phyloP scores from a whole-genome alignment of 2,329 filamentous ascomycete genomes.

The Seiridium cupressi region DNA sequence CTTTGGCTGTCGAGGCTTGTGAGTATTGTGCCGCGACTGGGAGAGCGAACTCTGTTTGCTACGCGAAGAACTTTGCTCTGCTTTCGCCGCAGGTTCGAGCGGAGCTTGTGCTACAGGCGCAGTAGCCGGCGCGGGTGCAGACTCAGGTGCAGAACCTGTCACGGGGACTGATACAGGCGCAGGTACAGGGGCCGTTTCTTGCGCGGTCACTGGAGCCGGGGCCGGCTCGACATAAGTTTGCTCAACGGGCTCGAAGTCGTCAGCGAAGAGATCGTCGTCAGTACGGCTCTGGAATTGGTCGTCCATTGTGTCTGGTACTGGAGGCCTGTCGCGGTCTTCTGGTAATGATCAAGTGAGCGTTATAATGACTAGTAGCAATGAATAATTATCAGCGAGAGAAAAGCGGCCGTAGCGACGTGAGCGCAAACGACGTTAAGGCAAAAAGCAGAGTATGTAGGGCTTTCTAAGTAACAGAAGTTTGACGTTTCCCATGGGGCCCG shows the following conservation, averaged over 20 bases:
- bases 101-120: slow-evolving; percentile 6
- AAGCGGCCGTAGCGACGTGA: not conserved
- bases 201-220: slow-evolving; percentile 8
- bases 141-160: not conserved
- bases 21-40: slow-evolving; percentile 10
- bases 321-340: not conserved
- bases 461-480: not conserved
- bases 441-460: too few relatives aligned
- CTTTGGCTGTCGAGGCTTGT: slow-evolving; percentile 9
- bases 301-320: slow-evolving; percentile 40
- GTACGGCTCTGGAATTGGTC: slow-evolving; percentile 61
- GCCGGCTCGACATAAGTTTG: slow-evolving; percentile 19
- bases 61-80: not conserved
- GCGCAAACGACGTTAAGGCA: too few relatives aligned
- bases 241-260: slow-evolving; percentile 58
- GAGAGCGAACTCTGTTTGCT: slow-evolving; percentile 6
- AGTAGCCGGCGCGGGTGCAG: not conserved
- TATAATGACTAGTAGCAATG: not conserved
- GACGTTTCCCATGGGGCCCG: not conserved
- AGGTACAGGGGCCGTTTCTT: slow-evolving; percentile 6
- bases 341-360: not conserved
- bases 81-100: slow-evolving; percentile 7
- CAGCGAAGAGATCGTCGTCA: slow-evolving; percentile 61
- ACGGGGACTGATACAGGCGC: not conserved
- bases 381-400: not conserved